phyloP scores from a whole-genome alignment of 163 green algal genomes.

The Dunaliella salina region DNA sequence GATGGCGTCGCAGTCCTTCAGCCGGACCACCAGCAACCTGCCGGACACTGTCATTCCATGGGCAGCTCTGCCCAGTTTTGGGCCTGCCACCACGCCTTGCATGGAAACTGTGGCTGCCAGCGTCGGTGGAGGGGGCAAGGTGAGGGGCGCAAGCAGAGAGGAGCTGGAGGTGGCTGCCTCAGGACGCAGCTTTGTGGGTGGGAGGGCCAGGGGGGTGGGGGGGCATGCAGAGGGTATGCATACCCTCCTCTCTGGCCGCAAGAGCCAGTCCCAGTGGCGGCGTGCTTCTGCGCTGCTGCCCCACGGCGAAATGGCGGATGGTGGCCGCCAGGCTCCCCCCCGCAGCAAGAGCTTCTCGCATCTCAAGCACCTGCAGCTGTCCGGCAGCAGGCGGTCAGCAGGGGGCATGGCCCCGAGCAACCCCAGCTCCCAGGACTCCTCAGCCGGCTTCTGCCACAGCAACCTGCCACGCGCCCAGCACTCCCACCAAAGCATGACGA shows the following conservation, averaged over 20 bases:
- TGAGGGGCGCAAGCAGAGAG: no score
- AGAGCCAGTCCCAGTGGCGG: neutral
- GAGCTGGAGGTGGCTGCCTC: neutral
- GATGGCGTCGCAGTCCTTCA: neutral
- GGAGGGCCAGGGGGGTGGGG: neutral
- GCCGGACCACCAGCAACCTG: neutral
- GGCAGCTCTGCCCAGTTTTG: no score
- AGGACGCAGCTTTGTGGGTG: neutral
- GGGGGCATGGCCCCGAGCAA: no score
- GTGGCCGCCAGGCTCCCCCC: no score
- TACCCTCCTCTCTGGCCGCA: neutral
- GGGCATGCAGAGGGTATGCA: neutral
- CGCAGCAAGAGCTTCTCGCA: constrained; percentile 1
- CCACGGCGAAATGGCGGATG: neutral
- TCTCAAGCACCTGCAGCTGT: no score
- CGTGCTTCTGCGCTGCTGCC: neutral
- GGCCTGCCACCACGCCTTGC: no score
- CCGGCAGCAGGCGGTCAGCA: no score
- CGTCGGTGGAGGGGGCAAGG: no score
- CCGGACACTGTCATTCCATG: neutral
- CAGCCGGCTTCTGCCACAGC: no score
- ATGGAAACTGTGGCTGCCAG: no score
- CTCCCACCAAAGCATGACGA: neutral
- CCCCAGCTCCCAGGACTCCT: no score
- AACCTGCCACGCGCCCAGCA: neutral